phyloP scores from a whole-genome alignment of 1,284 basidiomycete genomes.

The Neotropicomus parvogracilis region DNA sequence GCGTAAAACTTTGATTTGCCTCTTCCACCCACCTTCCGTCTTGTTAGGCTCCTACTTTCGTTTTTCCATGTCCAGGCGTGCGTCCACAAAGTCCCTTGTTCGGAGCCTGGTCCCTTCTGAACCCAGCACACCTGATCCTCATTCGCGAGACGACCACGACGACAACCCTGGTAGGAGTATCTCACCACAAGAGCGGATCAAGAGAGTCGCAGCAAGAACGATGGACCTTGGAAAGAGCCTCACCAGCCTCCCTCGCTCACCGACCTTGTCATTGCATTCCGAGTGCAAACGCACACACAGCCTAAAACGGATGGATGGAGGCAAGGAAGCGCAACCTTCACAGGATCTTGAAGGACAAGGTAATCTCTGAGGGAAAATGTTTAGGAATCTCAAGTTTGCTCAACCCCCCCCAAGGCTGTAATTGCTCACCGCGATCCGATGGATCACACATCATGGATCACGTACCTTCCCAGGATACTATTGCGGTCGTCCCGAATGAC shows the following conservation, averaged over 20 bases:
- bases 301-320: conserved; percentile 51
- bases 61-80: conserved; percentile 27
- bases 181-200: conserved; percentile 41
- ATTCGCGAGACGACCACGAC: conserved; percentile 18
- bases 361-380: conserved; percentile 9
- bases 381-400: conserved; percentile 13
- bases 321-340: conserved; percentile 37
- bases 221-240: conserved; percentile 57
- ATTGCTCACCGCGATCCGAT: conserved; percentile 14
- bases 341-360: conserved; percentile 34
- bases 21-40: conserved; percentile 1
- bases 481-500: conserved; percentile 36
- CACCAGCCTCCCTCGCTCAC: conserved; percentile 36
- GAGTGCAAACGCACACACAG: conserved; percentile 53
- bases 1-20: conserved; percentile 13
- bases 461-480: conserved; percentile 7
- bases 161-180: conserved; percentile 37
- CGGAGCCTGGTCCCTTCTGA: conserved; percentile 25
- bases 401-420: conserved; percentile 26
- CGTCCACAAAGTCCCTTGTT: conserved; percentile 24
- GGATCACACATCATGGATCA: conserved; percentile 14
- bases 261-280: conserved; percentile 32
- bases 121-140: conserved; percentile 9
- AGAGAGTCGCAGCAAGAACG: conserved; percentile 49
- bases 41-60: background rate